These are phyloP conservation scores for Irpex lacteus DNA, from an alignment of 1,284 basidiomycete species.

Conservation along the genomic window DNA sequence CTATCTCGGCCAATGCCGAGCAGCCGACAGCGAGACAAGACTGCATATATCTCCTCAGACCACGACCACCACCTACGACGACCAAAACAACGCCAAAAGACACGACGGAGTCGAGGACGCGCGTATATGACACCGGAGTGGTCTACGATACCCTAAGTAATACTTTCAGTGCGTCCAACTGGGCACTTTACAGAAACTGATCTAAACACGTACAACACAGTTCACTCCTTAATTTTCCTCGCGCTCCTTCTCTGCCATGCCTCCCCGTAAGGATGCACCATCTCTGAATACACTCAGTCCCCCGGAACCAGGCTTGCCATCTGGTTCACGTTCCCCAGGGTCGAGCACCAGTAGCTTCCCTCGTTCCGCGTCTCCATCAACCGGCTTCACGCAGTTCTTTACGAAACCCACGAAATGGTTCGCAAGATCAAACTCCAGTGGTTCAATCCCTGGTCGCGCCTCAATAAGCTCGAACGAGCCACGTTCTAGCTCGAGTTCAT, in stretches of 20 bases:
- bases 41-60: slow-evolving; percentile 1
- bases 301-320: slow-evolving; percentile 21
- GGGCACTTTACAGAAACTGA: neutral
- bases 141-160: neutral
- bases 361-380: slow-evolving; percentile 31
- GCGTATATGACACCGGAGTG: neutral
- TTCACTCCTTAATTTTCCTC: slow-evolving; percentile 1
- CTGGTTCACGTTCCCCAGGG: slow-evolving; percentile 23
- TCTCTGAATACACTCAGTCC: slow-evolving; percentile 28
- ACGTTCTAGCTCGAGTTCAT: slow-evolving; percentile 50
- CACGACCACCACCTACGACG: neutral
- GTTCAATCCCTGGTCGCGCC: slow-evolving; percentile 20
- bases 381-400: slow-evolving; percentile 28
- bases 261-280: slow-evolving; percentile 23
- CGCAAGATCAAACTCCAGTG: slow-evolving; percentile 27
- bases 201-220: neutral
- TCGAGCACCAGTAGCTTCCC: slow-evolving; percentile 18
- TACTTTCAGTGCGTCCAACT: neutral
- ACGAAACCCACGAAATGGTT: slow-evolving; percentile 33
- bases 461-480: slow-evolving; percentile 39
- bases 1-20: neutral
- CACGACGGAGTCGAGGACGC: neutral
- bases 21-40: slow-evolving; percentile 3
- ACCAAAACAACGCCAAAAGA: neutral
- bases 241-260: slow-evolving; percentile 18